Evolutionary conservation across 2,329 filamentous ascomycete genomes (phyloP), one percentile per base, ranked within the genome.

Genomic region (Arthroderma uncinatum): DNA sequence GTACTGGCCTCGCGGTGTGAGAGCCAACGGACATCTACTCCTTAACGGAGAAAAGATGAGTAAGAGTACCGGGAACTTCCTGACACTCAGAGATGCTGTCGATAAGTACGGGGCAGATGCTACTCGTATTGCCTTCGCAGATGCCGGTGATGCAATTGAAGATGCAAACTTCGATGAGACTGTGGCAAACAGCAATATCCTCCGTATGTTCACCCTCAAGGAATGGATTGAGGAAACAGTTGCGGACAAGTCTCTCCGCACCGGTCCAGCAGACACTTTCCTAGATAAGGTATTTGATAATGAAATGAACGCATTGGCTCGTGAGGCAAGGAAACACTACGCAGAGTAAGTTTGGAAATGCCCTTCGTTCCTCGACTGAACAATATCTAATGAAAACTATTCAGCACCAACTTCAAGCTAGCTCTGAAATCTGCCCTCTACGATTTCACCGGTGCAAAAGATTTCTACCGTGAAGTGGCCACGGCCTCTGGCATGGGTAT

Each of bases 31-130:
- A 1, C 92, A 97, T 74, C 76, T 97, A 66, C 83, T 95, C 72
- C 79, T 98, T 62, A 98, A 98, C 70, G 92, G 92, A 53, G 89
- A 95, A 70, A 98, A 98, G 81, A 98, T 98, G 93, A 87, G 84
- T 71, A 98, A 98, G 78, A 92, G 86, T 56, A 96, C 91, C 0
- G 93, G 93, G 61, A 98, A 97, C 76, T 98, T 98, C 78, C 79
- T 98, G 71, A 97, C 93, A 9, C 78, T 97, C 55, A 81, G 84
- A 56, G 88, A 96, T 61, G 81, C 91, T 30, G 86, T 92, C 12
- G 81, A 84, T 65, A 98, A 98, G 72, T 98, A 93, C 66, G 93
- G 93, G 67, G 92, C 93, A 7, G 93, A 97, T 70, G 93, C 93
- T 10, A 86, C 87, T 44, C 83, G 92, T 69, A 87, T 97, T 65